Conservation (phyloP, 2,329 filamentous ascomycete genomes). For the Neoscytalidium dimidiatum region DNA sequence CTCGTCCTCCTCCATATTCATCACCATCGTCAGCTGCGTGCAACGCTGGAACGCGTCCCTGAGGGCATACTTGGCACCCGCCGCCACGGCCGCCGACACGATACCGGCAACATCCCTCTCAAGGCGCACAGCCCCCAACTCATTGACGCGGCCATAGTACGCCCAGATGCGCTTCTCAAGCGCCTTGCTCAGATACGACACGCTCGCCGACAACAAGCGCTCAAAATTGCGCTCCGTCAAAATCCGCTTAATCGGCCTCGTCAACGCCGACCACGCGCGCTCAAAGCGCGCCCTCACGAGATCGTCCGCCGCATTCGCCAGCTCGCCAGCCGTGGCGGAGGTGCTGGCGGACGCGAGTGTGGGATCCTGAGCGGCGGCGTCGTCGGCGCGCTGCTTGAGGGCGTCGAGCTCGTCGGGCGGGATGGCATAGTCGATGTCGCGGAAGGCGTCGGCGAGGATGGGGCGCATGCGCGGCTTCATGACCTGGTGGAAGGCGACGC, state of each 20-base stretch:
- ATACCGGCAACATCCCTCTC: slow-evolving; percentile 83
- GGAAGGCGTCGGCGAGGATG: slow-evolving; percentile 84
- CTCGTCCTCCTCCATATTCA: slow-evolving; percentile 95
- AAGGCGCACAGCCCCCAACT: slow-evolving; percentile 77
- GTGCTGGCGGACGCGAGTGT: slow-evolving; percentile 14
- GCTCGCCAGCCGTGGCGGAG: slow-evolving; percentile 38
- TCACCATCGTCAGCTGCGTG: slow-evolving; percentile 78
- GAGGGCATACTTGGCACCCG: slow-evolving; percentile 72
- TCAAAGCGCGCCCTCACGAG: slow-evolving; percentile 79
- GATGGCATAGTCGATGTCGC: slow-evolving; percentile 80
- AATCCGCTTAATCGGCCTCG: slow-evolving; percentile 80
- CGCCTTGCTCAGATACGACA: slow-evolving; percentile 72
- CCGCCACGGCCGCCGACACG: slow-evolving; percentile 63
- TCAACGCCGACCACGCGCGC: slow-evolving; percentile 80
- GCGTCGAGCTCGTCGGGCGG: slow-evolving; percentile 60
- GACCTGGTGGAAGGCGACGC: slow-evolving; percentile 84
- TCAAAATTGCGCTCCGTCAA: slow-evolving; percentile 78
- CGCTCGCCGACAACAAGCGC: slow-evolving; percentile 71
- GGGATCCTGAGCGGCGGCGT: slow-evolving; percentile 16
- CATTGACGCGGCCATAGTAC: slow-evolving; percentile 76
- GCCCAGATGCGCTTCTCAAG: slow-evolving; percentile 87
- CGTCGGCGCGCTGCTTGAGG: slow-evolving; percentile 32
- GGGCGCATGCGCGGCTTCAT: slow-evolving; percentile 82
- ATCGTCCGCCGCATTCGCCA: slow-evolving; percentile 51
- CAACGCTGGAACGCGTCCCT: slow-evolving; percentile 76